Evolutionary conservation across 2,329 filamentous ascomycete species (phyloP).

Genomic region (Diatrype stigma): DNA sequence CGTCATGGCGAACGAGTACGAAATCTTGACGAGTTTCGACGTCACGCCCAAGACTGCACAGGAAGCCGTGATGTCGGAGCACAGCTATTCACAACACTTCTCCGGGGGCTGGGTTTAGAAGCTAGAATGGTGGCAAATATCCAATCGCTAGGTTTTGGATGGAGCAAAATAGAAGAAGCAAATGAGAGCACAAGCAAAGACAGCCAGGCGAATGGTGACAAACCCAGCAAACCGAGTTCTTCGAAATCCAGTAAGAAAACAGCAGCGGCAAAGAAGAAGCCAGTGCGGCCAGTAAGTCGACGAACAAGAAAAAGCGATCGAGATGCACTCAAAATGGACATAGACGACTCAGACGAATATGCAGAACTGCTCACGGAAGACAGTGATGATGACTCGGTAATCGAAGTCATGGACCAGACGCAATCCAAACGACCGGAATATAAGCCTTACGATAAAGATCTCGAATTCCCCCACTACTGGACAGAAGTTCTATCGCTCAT

Average conservation of each 20-base stretch:
- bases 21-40: slow-evolving; percentile 63
- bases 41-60: slow-evolving; percentile 62
- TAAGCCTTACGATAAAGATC: slow-evolving; percentile 66
- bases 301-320: slow-evolving; percentile 20
- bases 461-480: slow-evolving; percentile 89
- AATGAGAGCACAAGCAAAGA: slow-evolving; percentile 38
- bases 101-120: slow-evolving; percentile 77
- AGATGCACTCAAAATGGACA: slow-evolving; percentile 21
- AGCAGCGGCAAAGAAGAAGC: slow-evolving; percentile 7
- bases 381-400: slow-evolving; percentile 55
- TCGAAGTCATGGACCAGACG: slow-evolving; percentile 48
- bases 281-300: slow-evolving; percentile 18
- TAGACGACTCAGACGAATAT: slow-evolving; percentile 44
- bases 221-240: slow-evolving; percentile 12
- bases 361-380: slow-evolving; percentile 44
- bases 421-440: slow-evolving; percentile 35
- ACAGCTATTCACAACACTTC: slow-evolving; percentile 82
- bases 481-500: slow-evolving; percentile 81
- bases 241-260: slow-evolving; percentile 35
- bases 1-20: slow-evolving; percentile 73
- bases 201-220: slow-evolving; percentile 9
- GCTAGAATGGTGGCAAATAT: slow-evolving; percentile 78
- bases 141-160: slow-evolving; percentile 85
- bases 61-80: slow-evolving; percentile 86
- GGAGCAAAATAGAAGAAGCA: slow-evolving; percentile 81